Conservation (phyloP, 2,329 filamentous ascomycete genomes). For the Xylariaceae sp. region DNA sequence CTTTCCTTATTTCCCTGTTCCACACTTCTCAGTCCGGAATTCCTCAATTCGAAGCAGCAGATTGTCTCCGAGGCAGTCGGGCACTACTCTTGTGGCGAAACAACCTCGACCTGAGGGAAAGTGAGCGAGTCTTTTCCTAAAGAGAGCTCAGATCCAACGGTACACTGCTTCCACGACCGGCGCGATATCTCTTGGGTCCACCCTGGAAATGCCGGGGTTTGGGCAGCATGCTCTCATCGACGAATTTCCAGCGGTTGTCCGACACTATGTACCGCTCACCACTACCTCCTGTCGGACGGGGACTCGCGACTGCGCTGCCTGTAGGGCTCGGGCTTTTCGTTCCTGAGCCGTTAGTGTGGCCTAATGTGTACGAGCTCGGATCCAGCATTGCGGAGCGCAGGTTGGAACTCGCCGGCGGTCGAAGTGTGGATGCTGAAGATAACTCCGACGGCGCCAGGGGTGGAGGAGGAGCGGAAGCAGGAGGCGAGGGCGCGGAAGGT, state of each 20-base stretch:
- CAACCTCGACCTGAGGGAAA: constrained; percentile 8
- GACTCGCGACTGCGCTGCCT: constrained; percentile 31
- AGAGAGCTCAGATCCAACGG: constrained; percentile 73
- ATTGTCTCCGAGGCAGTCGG: background rate
- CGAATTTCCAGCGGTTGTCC: constrained; percentile 81
- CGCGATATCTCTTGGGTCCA: constrained; percentile 71
- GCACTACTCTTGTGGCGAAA: constrained; percentile 1
- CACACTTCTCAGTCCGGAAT: background rate
- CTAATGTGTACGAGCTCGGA: constrained; percentile 69
- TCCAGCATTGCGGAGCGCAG: constrained; percentile 63
- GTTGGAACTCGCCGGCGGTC: constrained; percentile 40
- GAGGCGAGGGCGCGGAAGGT: constrained; percentile 40
- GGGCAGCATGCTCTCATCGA: constrained; percentile 73
- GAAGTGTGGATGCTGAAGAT: constrained; percentile 29
- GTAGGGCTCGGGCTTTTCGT: constrained; percentile 45
- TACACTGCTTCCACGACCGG: constrained; percentile 88
- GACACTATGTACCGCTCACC: constrained; percentile 55
- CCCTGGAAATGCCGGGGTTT: constrained; percentile 77
- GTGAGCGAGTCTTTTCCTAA: constrained; percentile 24
- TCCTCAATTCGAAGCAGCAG: background rate
- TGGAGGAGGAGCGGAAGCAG: constrained; percentile 40
- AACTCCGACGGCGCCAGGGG: constrained; percentile 32
- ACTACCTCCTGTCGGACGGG: constrained; percentile 17
- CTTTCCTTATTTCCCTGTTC: background rate
- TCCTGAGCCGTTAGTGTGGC: constrained; percentile 51